phyloP scores from a whole-genome alignment of 2,329 filamentous ascomycete species.

The Xylaria sp. region DNA sequence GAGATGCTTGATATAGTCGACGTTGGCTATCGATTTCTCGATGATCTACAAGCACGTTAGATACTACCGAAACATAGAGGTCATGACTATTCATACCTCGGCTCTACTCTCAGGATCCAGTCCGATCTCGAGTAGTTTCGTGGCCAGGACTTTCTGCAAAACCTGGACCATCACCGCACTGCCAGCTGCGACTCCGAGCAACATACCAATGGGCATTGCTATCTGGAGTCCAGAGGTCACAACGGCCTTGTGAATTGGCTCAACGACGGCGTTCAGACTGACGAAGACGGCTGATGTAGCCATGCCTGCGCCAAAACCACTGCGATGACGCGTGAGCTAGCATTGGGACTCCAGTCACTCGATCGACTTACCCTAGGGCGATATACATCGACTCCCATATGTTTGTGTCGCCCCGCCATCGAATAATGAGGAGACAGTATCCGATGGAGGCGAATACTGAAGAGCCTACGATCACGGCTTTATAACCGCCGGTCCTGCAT shows the following conservation, averaged over 20 bases:
- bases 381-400: conserved; percentile 55
- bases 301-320: conserved; percentile 46
- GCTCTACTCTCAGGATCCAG: conserved; percentile 19
- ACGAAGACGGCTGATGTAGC: conserved; percentile 39
- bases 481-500: conserved; percentile 54
- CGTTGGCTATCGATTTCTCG: conserved; percentile 35
- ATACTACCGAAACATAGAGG: not conserved
- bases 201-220: conserved; percentile 36
- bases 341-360: not conserved
- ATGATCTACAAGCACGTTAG: conserved; percentile 32
- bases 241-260: conserved; percentile 43
- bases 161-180: conserved; percentile 27
- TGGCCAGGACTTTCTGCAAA: conserved; percentile 28
- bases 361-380: conserved; percentile 40
- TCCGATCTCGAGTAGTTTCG: conserved; percentile 24
- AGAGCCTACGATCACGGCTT: conserved; percentile 48
- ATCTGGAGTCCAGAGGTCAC: conserved; percentile 45
- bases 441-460: conserved; percentile 41
- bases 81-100: conserved; percentile 15
- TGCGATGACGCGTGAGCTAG: conserved; percentile 15
- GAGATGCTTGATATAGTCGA: conserved; percentile 34
- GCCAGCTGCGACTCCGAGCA: conserved; percentile 25
- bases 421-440: conserved; percentile 48
- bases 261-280: conserved; percentile 42
- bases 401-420: conserved; percentile 56